phyloP scores from a whole-genome alignment of 805 yeast genomes.

The Ogataea siamensis region DNA sequence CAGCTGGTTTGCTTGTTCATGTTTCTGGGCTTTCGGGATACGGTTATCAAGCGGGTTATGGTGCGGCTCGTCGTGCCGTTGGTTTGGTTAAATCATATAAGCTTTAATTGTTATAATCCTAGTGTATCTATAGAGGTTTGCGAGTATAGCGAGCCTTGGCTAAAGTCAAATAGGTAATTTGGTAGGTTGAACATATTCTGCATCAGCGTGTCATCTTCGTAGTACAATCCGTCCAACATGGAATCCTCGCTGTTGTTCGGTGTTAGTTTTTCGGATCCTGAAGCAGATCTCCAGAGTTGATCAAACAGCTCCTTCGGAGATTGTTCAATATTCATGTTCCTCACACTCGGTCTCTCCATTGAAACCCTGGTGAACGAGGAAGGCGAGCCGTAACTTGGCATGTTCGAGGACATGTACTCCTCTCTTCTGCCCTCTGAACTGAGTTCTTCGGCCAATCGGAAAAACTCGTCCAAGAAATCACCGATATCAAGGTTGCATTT shows the following conservation, averaged over 20 bases:
- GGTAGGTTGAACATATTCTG: constrained; percentile 36
- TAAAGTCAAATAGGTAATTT: constrained; percentile 28
- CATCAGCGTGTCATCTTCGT: constrained; percentile 23
- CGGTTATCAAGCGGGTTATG: constrained; percentile 66
- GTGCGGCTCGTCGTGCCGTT: constrained; percentile 55
- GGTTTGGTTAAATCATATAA: constrained; percentile 7
- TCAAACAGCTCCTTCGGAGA: constrained; percentile 3
- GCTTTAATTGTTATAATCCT: constrained; percentile 5
- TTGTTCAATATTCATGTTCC: background rate
- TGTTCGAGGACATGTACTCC: background rate
- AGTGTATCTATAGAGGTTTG: constrained; percentile 7
- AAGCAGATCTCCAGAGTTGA: constrained; percentile 1
- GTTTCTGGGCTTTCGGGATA: constrained; percentile 71
- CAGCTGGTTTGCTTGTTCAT: constrained; percentile 52
- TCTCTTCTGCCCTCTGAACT: background rate
- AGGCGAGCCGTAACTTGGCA: background rate
- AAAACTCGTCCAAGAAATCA: constrained; percentile 21
- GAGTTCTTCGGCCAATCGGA: constrained; percentile 4
- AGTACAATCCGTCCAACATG: constrained; percentile 8
- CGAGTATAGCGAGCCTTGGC: constrained; percentile 4
- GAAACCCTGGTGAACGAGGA: background rate
- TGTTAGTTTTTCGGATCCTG: constrained; percentile 6
- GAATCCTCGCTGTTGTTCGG: constrained; percentile 16
- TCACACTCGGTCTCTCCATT: background rate
- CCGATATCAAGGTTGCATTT: constrained; percentile 20